phyloP scores from a whole-genome alignment of 805 yeast genomes.

The Pichia exigua region DNA sequence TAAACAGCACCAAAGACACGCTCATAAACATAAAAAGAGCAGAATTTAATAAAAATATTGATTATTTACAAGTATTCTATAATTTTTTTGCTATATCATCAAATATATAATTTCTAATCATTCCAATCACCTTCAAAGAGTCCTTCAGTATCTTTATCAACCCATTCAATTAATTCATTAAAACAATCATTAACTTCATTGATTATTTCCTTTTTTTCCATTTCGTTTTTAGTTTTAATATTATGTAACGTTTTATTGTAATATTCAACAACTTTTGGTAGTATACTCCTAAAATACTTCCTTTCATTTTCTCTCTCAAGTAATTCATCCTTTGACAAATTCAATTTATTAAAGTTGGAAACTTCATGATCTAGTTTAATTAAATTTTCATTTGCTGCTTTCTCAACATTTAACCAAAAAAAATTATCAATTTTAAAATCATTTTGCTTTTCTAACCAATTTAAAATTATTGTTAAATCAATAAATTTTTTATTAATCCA shows the following conservation, averaged over 20 bases:
- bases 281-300: constrained; percentile 6
- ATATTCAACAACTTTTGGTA: constrained; percentile 13
- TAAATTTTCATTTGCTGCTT: constrained; percentile 4
- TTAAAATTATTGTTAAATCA: constrained; percentile 7
- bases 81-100: background rate
- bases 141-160: constrained; percentile 11
- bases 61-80: constrained; percentile 1
- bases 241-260: constrained; percentile 10
- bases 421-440: constrained; percentile 8
- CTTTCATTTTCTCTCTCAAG: background rate
- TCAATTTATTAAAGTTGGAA: background rate
- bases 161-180: constrained; percentile 14
- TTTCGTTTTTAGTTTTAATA: constrained; percentile 3
- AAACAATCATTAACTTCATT: constrained; percentile 9
- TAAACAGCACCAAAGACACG: background rate
- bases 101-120: background rate
- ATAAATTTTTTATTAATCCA: constrained; percentile 6
- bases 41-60: background rate
- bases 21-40: constrained; percentile 1
- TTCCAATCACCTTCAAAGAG: constrained; percentile 8
- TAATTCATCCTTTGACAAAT: background rate
- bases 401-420: constrained; percentile 5
- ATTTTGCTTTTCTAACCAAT: constrained; percentile 11
- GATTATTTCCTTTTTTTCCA: constrained; percentile 4
- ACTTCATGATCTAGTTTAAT: constrained; percentile 4